Base-by-base conservation (phyloP, 2,329 filamentous ascomycete genomes). In the Fusarium hostae region DNA sequence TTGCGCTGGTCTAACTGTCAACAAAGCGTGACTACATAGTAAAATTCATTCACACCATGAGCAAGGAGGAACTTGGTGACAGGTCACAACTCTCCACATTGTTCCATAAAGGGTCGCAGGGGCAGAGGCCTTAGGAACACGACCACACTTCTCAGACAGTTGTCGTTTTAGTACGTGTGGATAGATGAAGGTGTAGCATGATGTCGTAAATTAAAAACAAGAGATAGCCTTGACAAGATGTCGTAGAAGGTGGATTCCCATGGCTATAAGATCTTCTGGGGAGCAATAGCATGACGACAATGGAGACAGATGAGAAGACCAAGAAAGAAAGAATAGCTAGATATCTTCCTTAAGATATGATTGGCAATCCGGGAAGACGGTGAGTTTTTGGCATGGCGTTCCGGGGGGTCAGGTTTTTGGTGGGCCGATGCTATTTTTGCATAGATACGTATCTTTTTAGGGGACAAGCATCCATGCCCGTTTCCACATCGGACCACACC, bases 351-450 rank as follows among this genome's bases (percentile, higher is more conserved):
- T 13, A 13, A 18, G 26, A 44, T 30, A 34, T 48, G 50, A 43
- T 56, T 55, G 58, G 59, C 40, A 45, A 54, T 48, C 65, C 65
- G 30, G 47, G n/a, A 40, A 39, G 59, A 66, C 59, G 63, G 68
- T 44, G 68, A 58, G 47, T 52, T 58, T 57, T 47, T 47, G 51
- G 52, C 32, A 55, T 63, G 41, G 59, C 37, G 41, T 26, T 41
- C 47, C 16, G n/a, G 28, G 37, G 51, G 43, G 44, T 43, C 43
- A 47, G 45, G 41, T 39, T 58, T 24, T 35, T 40, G 24, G 44
- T 71, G 68, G 68, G 59, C 43, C 39, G 61, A 59, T 72, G 16
- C 70, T 72, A 72, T 72, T 72, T 66, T 66, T 66, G 45, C 48
- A 37, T 5, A 30, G 28, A 30, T 39, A 47, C 40, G 26, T 32